These are phyloP conservation scores for Cladosporium sp. DNA, from an alignment of 2,329 filamentous ascomycete species.

Conservation along the genomic window DNA sequence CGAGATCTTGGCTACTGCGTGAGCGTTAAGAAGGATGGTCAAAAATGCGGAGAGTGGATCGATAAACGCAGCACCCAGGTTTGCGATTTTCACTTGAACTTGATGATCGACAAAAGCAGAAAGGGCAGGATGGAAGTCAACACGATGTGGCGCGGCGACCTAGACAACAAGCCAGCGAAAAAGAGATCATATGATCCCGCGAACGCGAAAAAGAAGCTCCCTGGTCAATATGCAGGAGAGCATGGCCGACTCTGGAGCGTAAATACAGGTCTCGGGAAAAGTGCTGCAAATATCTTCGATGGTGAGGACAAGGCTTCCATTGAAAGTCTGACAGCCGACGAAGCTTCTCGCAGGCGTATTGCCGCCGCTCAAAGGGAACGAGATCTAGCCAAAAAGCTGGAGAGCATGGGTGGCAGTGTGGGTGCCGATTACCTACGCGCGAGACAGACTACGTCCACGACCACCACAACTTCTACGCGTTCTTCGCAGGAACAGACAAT, in stretches of 20 bases:
- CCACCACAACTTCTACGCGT: conserved; percentile 15
- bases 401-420: conserved; percentile 59
- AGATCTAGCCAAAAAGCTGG: conserved; percentile 66
- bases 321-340: conserved; percentile 51
- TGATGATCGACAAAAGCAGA: conserved; percentile 68
- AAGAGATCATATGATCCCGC: conserved; percentile 11
- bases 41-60: conserved; percentile 76
- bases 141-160: conserved; percentile 45
- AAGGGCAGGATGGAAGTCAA: conserved; percentile 75
- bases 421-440: conserved; percentile 67
- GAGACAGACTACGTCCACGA: conserved; percentile 17
- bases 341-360: conserved; percentile 61
- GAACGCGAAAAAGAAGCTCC: conserved; percentile 20
- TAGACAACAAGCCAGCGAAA: conserved; percentile 12
- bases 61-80: conserved; percentile 83
- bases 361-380: conserved; percentile 67
- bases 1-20: conserved; percentile 88
- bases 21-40: conserved; percentile 76
- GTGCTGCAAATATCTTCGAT: conserved; percentile 61
- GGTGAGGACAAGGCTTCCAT: conserved; percentile 56
- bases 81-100: conserved; percentile 88
- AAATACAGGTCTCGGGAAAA: conserved; percentile 27
- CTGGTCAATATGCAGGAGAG: conserved; percentile 45
- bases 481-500: conserved; percentile 18
- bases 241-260: conserved; percentile 48